Evolutionary conservation across 805 yeast species (phyloP).

Genomic region (Wickerhamiella bombiphila): DNA sequence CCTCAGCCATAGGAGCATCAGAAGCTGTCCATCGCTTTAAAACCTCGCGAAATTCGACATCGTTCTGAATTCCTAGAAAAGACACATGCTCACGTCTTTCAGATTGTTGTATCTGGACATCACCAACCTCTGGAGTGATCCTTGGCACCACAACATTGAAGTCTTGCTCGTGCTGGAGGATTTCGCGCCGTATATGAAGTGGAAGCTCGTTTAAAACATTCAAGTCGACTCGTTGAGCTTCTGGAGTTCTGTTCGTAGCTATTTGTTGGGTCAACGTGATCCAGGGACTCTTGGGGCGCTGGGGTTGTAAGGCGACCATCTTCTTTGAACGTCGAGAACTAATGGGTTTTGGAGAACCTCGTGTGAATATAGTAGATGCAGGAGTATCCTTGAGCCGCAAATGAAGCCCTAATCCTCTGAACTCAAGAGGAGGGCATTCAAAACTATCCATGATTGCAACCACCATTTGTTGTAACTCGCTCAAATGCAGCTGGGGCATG

Average conservation of each 20-base stretch:
- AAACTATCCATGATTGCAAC: constrained; percentile 39
- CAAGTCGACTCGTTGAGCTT: constrained; percentile 33
- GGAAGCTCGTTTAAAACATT: constrained; percentile 56
- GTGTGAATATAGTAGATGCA: neutral
- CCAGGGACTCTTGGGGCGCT: constrained; percentile 10
- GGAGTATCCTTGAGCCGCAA: constrained; percentile 32
- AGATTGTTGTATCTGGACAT: neutral
- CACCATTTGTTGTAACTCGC: constrained; percentile 43
- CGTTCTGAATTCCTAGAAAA: constrained; percentile 25
- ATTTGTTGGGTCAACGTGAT: constrained; percentile 14
- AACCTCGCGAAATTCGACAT: constrained; percentile 25
- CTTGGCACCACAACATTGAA: constrained; percentile 8
- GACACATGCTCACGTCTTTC: constrained; percentile 16
- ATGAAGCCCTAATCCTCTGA: constrained; percentile 68
- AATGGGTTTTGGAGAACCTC: constrained; percentile 4
- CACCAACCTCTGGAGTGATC: neutral
- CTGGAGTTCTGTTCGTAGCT: neutral
- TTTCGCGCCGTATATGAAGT: constrained; percentile 44
- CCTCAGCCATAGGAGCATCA: constrained; percentile 29
- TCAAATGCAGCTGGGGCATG: constrained; percentile 40
- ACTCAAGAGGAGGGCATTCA: constrained; percentile 46
- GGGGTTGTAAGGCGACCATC: constrained; percentile 10
- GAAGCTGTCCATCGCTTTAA: constrained; percentile 27
- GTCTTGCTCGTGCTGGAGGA: constrained; percentile 20
- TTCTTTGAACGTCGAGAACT: constrained; percentile 2